Base-by-base conservation (phyloP, 2,329 filamentous ascomycete species). In the Penicillium sp. region DNA sequence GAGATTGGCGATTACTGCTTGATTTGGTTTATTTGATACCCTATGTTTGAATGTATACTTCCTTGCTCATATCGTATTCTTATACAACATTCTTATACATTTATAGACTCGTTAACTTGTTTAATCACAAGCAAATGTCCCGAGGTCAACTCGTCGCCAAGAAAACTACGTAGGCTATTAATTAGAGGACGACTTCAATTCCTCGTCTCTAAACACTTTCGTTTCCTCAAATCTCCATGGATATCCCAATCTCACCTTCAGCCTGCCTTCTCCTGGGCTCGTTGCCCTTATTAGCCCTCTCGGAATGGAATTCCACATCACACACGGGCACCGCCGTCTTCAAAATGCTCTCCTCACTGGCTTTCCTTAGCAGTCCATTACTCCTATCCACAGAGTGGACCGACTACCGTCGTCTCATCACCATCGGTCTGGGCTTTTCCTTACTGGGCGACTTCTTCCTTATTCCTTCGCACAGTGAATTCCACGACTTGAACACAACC, bases 1-100 rank as follows among this genome's bases (percentile, higher is more conserved):
- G 24, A 53, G 57, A 17, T 53, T 67, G 53, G 58, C 63, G 32
- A 66, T 68, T 54, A 65, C 61, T 17, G 60, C 56, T 53, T 66
- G 53, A 53, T 34, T 37, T 26, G 24, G 1, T 12, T 26, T 12
- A 39, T 39, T 28, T 17, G 24, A 41, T 41, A 41, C 39, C 39
- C 21, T 15, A 15, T 37, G 17, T 21, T 21, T 24, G 7, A 1
- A 24, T 24, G 7, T 2, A 2, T 24, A 7, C 6, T 24, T 24
- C 2, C 6, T 24, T 2, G 22, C 22, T 24, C 22, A 24, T 24
- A 24, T 24, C 22, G 7, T 24, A 24, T 24, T 7, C 6, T 7
- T 24, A 24, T 24, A 24, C 6, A 22, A 22, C 22, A 7, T 24
- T 6, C 22, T 22, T 22, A 24, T 24, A 24, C 6, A 26, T 26